Percentiles rank a stretch among this genome's conserved stretches.
Conservation (phyloP, 163 green algal genomes). For the Scenedesmus sp. region DNA sequence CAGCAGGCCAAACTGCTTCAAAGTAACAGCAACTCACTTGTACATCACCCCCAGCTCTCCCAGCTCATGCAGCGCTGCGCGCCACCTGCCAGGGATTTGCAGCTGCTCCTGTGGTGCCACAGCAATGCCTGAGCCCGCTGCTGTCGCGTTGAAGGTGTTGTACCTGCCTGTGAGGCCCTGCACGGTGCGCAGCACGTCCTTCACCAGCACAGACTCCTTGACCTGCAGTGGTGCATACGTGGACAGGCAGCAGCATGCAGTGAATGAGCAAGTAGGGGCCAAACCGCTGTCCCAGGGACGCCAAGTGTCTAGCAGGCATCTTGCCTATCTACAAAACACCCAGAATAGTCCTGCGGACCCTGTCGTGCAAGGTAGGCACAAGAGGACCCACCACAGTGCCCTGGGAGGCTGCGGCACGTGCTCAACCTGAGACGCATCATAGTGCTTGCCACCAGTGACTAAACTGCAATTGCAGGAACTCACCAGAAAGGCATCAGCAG, state of each 20-base stretch:
- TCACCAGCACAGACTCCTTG: slow-evolving; percentile 77
- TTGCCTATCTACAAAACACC: too few relatives aligned
- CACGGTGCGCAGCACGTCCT: slow-evolving; percentile 80
- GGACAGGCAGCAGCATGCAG: neutral
- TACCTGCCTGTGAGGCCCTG: slow-evolving; percentile 81
- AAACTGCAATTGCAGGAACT: neutral
- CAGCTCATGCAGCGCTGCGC: slow-evolving; percentile 68
- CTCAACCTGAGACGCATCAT: neutral
- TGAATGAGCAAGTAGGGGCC: neutral
- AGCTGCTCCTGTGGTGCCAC: slow-evolving; percentile 59
- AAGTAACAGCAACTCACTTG: slow-evolving; percentile 51
- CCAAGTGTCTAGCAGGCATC: too few relatives aligned
- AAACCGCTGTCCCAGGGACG: too few relatives aligned
- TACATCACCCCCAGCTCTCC: slow-evolving; percentile 87
- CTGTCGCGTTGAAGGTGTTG: slow-evolving; percentile 41
- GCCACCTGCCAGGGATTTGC: slow-evolving; percentile 54
- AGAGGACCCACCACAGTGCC: too few relatives aligned
- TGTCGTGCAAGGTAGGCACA: too few relatives aligned
- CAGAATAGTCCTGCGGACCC: too few relatives aligned
- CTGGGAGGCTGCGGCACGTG: too few relatives aligned
- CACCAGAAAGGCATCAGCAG: neutral
- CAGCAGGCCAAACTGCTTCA: too few relatives aligned
- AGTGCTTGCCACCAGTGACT: neutral
- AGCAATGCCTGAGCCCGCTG: slow-evolving; percentile 50
- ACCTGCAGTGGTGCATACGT: slow-evolving; percentile 18